Base-by-base conservation (phyloP, 495 filamentous ascomycete genomes). In the Penicillium salamii region DNA sequence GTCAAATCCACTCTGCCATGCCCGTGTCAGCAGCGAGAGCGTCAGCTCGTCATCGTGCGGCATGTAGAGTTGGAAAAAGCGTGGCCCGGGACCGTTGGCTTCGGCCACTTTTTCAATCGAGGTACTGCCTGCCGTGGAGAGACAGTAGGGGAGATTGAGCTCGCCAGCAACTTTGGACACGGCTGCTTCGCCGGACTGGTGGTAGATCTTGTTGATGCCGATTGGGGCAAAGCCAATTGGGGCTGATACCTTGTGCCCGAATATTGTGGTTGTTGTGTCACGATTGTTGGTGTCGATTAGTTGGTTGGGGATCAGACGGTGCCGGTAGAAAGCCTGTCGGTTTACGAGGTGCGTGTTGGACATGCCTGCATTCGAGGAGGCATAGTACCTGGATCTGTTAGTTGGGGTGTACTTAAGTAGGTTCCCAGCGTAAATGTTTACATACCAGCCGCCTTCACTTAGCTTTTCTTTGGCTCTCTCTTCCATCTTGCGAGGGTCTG, bases 31-130 rank as follows among this genome's bases (percentile, higher is more conserved):
- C 40, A 86, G 62, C 0, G 77, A 82, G 9, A 80, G 46, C 1
- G 80, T 75, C 11, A 82, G 55, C 41, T 80, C 76, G 50, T 86
- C 81, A 53, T 87, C 82, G 28, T 82, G 81, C 19, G 77, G 78
- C 76, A 78, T 77, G 63, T 87, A 88, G 1, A 88, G 69, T 59
- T 88, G 84, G 58, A 72, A 87, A 58, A 82, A 87, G 0, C 82
- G 65, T 1, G 75, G 71, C 8, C 63, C 65, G 3, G 56, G 49
- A 9, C 69, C 78, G 46, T 85, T 86, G 15, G 82, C 83, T 9
- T 61, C 59, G 3, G 65, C 82, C 0, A 86, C 83, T 24, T 72
- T 70, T 54, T 86, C 83, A 42, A 87, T 85, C 0, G 75, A 59
- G 21, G 58, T 70, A 57, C 71, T 81, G 14, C 81, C 81, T 0